Conservation (phyloP, 2,329 filamentous ascomycete species). For the Mycosphaerella arachidis region DNA sequence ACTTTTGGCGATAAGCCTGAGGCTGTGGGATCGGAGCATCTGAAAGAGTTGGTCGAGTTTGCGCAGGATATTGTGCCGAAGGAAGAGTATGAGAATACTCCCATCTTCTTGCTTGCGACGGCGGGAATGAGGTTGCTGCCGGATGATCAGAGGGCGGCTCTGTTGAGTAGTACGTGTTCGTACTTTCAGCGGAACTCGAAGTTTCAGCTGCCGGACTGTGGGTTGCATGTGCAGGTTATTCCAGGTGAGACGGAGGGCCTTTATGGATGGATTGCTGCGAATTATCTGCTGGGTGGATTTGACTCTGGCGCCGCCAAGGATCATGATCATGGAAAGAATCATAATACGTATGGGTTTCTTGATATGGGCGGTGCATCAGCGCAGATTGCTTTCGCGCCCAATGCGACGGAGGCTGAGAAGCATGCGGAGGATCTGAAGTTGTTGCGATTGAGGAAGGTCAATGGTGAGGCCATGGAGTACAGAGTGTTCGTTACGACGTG, state of each 20-base stretch:
- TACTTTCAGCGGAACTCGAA: slow-evolving; percentile 72
- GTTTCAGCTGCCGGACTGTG: slow-evolving; percentile 87
- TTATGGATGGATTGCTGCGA: slow-evolving; percentile 96
- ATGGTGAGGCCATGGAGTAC: slow-evolving; percentile 74
- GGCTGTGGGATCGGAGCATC: slow-evolving; percentile 74
- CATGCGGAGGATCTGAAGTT: slow-evolving; percentile 87
- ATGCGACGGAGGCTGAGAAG: slow-evolving; percentile 80
- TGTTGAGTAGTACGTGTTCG: slow-evolving; percentile 74
- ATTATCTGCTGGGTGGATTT: slow-evolving; percentile 90
- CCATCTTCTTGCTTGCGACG: slow-evolving; percentile 91
- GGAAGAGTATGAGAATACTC: slow-evolving; percentile 74
- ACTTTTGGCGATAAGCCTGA: slow-evolving; percentile 76
- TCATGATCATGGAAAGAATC: slow-evolving; percentile 77
- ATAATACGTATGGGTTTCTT: slow-evolving; percentile 93
- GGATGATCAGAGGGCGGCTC: slow-evolving; percentile 62
- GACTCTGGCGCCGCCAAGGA: slow-evolving; percentile 60
- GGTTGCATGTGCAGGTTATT: slow-evolving; percentile 86
- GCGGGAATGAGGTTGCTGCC: slow-evolving; percentile 89
- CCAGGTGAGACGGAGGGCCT: slow-evolving; percentile 91
- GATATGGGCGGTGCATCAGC: slow-evolving; percentile 98
- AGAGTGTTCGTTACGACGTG: slow-evolving; percentile 93
- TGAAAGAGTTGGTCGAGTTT: slow-evolving; percentile 74
- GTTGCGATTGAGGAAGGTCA: slow-evolving; percentile 75
- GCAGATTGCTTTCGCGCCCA: slow-evolving; percentile 96
- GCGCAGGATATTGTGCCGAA: slow-evolving; percentile 73